Conservation (phyloP, 1,139 yeast genomes). For the Yamadazyma diddensiae region DNA sequence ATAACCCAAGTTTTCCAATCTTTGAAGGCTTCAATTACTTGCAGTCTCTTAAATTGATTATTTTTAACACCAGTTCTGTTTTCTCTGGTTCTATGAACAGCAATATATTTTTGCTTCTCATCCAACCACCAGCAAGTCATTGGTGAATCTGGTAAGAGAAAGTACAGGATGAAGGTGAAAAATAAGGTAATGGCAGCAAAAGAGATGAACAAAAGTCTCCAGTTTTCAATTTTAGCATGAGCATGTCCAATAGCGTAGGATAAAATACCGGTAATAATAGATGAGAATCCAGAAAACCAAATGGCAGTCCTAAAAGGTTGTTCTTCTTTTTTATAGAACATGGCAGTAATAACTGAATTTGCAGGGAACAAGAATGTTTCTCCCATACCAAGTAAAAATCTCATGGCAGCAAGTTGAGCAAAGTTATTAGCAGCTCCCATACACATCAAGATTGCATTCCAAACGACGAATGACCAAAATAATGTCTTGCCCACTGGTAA, state of each 20-base stretch:
- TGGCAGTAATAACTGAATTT: constrained; percentile 13
- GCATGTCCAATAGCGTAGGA: constrained; percentile 16
- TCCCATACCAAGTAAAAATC: constrained; percentile 17
- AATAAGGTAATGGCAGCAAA: constrained; percentile 13
- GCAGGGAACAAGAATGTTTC: constrained; percentile 15
- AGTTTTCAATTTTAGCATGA: constrained; percentile 12
- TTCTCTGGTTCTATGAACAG: constrained; percentile 15
- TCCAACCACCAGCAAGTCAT: constrained; percentile 24
- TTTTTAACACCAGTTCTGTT: constrained; percentile 42
- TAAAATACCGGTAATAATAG: constrained; percentile 15
- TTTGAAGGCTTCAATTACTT: constrained; percentile 40
- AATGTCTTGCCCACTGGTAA: constrained; percentile 14
- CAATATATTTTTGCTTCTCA: constrained; percentile 15
- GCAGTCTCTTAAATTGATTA: constrained; percentile 39
- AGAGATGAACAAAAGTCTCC: constrained; percentile 16
- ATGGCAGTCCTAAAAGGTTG: constrained; percentile 16
- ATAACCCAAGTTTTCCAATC: constrained; percentile 50
- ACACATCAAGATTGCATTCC: constrained; percentile 16
- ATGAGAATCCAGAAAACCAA: constrained; percentile 17
- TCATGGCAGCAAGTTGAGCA: constrained; percentile 12
- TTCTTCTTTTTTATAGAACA: constrained; percentile 14
- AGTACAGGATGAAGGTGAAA: constrained; percentile 10
- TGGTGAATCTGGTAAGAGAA: constrained; percentile 17
- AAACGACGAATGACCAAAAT: constrained; percentile 10
- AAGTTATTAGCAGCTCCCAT: constrained; percentile 14